These are phyloP conservation scores for Orbilia quercus DNA, from an alignment of 2,329 filamentous ascomycete genomes.

Conservation along the genomic window DNA sequence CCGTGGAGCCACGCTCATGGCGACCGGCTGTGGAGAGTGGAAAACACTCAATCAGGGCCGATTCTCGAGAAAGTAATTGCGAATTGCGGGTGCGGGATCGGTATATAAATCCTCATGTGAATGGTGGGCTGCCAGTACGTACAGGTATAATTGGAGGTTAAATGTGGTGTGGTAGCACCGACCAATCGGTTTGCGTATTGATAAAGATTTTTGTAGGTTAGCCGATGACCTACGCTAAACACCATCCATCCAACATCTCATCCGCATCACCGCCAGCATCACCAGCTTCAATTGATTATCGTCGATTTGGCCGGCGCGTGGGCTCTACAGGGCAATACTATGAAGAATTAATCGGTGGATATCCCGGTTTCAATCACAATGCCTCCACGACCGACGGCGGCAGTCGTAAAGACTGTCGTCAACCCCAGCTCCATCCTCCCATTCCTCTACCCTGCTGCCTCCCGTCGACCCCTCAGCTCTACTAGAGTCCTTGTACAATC, in stretches of 20 bases:
- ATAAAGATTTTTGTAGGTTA: constrained; percentile 55
- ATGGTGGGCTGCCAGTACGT: constrained; percentile 5
- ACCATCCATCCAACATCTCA: constrained; percentile 23
- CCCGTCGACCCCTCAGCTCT: constrained; percentile 34
- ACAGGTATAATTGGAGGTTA: constrained; percentile 15
- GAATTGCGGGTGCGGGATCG: constrained; percentile 9
- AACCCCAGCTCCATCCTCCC: constrained; percentile 33
- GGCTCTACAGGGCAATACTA: constrained; percentile 13
- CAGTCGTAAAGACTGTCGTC: constrained; percentile 32
- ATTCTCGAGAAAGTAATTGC: not conserved
- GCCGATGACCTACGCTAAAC: constrained; percentile 28
- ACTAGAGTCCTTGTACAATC: constrained; percentile 12
- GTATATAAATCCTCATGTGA: constrained; percentile 4
- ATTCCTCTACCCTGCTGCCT: constrained; percentile 45
- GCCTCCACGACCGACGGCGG: constrained; percentile 36
- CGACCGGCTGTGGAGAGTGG: constrained; percentile 29
- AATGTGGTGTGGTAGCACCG: constrained; percentile 15
- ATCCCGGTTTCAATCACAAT: constrained; percentile 19
- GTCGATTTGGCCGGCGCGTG: constrained; percentile 6
- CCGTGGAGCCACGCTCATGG: constrained; percentile 54
- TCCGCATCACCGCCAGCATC: constrained; percentile 5
- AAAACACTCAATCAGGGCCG: constrained; percentile 10
- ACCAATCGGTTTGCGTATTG: constrained; percentile 48
- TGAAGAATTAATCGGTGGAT: constrained; percentile 1
- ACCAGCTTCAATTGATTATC: constrained; percentile 17